These are phyloP conservation scores for Cucumis hystrix DNA, from an alignment of 306 rosid species.

Conservation along the genomic window DNA sequence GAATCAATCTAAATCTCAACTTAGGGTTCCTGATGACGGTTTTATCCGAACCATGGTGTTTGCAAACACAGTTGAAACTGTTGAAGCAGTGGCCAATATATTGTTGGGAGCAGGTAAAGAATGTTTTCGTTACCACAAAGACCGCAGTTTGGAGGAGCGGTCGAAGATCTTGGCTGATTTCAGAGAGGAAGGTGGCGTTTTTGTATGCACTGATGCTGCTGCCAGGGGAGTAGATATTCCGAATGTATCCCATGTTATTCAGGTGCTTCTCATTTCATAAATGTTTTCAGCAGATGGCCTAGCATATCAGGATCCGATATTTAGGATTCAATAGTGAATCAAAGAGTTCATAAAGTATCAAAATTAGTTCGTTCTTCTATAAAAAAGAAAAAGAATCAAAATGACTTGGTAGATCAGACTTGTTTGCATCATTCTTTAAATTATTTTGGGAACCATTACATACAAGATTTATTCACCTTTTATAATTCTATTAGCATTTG, in stretches of 20 bases:
- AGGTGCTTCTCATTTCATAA: slow-evolving; percentile 35
- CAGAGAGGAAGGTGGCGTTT: slow-evolving; percentile 73
- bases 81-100: slow-evolving; percentile 71
- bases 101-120: slow-evolving; percentile 46
- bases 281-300: background rate
- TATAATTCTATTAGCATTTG: background rate
- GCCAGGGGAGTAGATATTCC: slow-evolving; percentile 93
- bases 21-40: slow-evolving; percentile 24
- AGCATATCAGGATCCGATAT: background rate
- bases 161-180: slow-evolving; percentile 57
- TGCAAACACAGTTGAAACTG: slow-evolving; percentile 89
- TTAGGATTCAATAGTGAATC: background rate
- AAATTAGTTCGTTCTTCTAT: background rate
- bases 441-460: background rate
- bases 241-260: slow-evolving; percentile 78
- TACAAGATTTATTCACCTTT: background rate
- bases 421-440: background rate
- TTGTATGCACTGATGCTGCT: slow-evolving; percentile 96
- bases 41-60: slow-evolving; percentile 71
- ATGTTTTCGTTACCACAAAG: slow-evolving; percentile 70
- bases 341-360: background rate
- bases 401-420: background rate
- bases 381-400: background rate
- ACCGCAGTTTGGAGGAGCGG: slow-evolving; percentile 78
- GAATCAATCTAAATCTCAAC: slow-evolving; percentile 32